phyloP scores from a whole-genome alignment of 1,284 basidiomycete species.

The Apiotrichum veenhuisii region DNA sequence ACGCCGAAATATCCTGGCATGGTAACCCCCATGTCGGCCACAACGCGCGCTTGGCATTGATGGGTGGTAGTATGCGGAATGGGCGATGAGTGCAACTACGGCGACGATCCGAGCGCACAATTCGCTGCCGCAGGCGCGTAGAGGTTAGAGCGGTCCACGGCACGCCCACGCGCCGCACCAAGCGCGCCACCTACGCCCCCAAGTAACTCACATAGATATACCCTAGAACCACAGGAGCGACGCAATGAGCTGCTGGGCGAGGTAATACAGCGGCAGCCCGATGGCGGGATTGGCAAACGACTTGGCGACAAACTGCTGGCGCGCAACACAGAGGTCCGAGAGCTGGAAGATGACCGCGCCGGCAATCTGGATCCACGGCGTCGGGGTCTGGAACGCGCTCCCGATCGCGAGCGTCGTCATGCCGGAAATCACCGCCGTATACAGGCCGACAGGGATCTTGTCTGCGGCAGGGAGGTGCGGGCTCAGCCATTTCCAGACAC shows the following conservation, averaged over 20 bases:
- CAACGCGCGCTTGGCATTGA: no score
- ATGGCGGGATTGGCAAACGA: conserved; percentile 4
- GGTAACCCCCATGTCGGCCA: no score
- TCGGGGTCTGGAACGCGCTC: conserved; percentile 3
- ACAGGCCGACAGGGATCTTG: conserved; percentile 12
- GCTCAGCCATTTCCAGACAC: conserved; percentile 15
- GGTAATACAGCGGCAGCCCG: conserved; percentile 20
- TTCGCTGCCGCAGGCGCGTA: no score
- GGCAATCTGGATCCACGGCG: conserved; percentile 10
- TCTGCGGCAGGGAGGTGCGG: conserved; percentile 9
- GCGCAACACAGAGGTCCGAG: conserved; percentile 17
- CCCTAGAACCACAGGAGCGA: conserved; percentile 12
- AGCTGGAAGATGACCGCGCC: conserved; percentile 18
- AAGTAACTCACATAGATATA: no score
- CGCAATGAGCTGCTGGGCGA: conserved; percentile 13
- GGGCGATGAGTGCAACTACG: no score
- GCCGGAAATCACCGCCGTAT: conserved; percentile 8
- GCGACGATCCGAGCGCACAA: no score
- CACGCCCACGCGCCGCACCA: no score
- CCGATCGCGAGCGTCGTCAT: conserved; percentile 13
- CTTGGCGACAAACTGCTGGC: conserved; percentile 16
- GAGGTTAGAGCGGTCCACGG: no score
- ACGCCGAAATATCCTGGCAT: no score
- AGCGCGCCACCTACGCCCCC: no score
- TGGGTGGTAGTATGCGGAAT: no score